Percentiles rank a stretch among this genome's conserved stretches.
These are phyloP conservation scores for Periglandula ipomoeae DNA, from an alignment of 2,329 filamentous ascomycete species.

Conservation along the genomic window DNA sequence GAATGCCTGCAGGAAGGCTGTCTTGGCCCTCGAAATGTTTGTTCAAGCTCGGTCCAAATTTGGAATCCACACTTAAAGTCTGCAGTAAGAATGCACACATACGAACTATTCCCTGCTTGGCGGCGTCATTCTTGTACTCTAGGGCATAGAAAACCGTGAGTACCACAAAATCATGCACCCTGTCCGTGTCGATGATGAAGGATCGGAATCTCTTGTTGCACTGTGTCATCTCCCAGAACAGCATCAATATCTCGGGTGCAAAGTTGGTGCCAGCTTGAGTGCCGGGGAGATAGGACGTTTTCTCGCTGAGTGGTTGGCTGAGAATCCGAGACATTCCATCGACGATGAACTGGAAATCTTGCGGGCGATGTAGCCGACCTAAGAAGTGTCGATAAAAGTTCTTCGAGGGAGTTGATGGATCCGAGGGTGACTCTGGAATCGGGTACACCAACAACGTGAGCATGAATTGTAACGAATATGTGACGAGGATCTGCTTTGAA, in stretches of 20 bases:
- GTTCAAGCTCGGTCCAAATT: slow-evolving; percentile 84
- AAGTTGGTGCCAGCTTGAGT: slow-evolving; percentile 73
- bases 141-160: slow-evolving; percentile 87
- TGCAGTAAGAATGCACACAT: slow-evolving; percentile 98
- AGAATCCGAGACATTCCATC: slow-evolving; percentile 90
- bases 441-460: slow-evolving; percentile 79
- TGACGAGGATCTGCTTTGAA: slow-evolving; percentile 80
- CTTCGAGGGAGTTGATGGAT: slow-evolving; percentile 54
- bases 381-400: slow-evolving; percentile 94
- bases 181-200: slow-evolving; percentile 92
- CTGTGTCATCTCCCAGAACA: slow-evolving; percentile 95
- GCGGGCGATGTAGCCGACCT: slow-evolving; percentile 78
- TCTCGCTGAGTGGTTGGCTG: slow-evolving; percentile 85
- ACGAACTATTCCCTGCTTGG: slow-evolving; percentile 84
- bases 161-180: slow-evolving; percentile 87
- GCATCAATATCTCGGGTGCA: slow-evolving; percentile 90
- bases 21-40: slow-evolving; percentile 84
- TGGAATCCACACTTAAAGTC: slow-evolving; percentile 85
- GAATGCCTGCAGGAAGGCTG: slow-evolving; percentile 70
- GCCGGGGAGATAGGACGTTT: slow-evolving; percentile 78
- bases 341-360: slow-evolving; percentile 96
- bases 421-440: slow-evolving; percentile 65
- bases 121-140: slow-evolving; percentile 74
- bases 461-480: slow-evolving; percentile 86
- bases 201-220: slow-evolving; percentile 96